Conservation (phyloP, 2,329 filamentous ascomycete species). For the Xylariales sp. region DNA sequence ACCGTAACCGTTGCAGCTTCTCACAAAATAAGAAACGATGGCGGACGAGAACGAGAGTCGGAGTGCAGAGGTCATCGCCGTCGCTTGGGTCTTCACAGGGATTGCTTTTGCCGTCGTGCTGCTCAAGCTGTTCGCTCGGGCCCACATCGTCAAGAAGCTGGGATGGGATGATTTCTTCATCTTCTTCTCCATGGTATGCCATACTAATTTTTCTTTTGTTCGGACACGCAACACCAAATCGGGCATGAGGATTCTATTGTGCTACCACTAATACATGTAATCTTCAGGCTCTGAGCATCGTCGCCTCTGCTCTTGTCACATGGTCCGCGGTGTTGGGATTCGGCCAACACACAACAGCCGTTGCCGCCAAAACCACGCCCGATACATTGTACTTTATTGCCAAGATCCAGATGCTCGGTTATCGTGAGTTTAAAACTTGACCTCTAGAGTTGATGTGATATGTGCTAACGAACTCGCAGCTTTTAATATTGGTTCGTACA, state of each 20-base stretch:
- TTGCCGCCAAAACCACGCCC: constrained; percentile 17
- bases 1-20: too few relatives aligned
- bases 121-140: constrained; percentile 18
- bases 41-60: too few relatives aligned
- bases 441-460: too few relatives aligned
- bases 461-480: constrained; percentile 4
- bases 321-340: constrained; percentile 19
- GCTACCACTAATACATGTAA: too few relatives aligned
- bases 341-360: constrained; percentile 19
- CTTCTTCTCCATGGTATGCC: constrained; percentile 22
- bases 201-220: too few relatives aligned
- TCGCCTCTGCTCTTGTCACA: constrained; percentile 19
- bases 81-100: constrained; percentile 20
- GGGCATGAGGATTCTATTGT: too few relatives aligned
- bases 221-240: too few relatives aligned
- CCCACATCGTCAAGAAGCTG: constrained; percentile 10
- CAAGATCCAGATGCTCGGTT: constrained; percentile 21
- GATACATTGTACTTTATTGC: constrained; percentile 12
- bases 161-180: constrained; percentile 27
- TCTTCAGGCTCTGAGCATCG: constrained; percentile 21
- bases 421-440: constrained; percentile 11
- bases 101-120: constrained; percentile 15
- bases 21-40: too few relatives aligned
- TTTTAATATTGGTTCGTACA: constrained; percentile 22
- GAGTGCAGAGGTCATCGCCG: constrained; percentile 13